These are phyloP conservation scores for Bombardia bombarda DNA, from an alignment of 495 filamentous ascomycete genomes.

Conservation along the genomic window DNA sequence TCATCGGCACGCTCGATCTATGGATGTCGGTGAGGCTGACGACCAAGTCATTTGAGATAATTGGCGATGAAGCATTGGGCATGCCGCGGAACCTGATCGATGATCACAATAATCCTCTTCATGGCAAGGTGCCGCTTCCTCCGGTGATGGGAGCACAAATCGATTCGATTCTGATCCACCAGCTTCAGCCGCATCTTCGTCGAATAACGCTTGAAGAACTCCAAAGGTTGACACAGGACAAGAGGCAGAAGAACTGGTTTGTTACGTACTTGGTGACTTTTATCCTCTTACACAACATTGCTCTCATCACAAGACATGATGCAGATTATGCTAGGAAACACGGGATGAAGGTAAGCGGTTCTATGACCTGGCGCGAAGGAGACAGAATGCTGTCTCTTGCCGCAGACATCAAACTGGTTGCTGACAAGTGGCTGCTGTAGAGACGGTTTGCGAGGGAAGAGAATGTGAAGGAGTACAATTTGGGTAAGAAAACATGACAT, in stretches of 20 bases:
- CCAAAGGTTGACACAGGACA: conserved; percentile 48
- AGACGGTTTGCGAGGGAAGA: conserved; percentile 41
- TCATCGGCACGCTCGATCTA: conserved; percentile 42
- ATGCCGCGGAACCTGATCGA: conserved; percentile 39
- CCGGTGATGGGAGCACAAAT: conserved; percentile 55
- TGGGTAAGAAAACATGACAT: conserved; percentile 26
- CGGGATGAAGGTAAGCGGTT: conserved; percentile 36
- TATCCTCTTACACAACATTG: conserved; percentile 51
- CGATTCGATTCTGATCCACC: conserved; percentile 48
- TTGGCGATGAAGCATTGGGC: conserved; percentile 45
- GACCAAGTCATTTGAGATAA: conserved; percentile 47
- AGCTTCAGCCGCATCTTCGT: conserved; percentile 46
- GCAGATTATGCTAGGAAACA: conserved; percentile 46
- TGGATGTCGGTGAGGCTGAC: conserved; percentile 53
- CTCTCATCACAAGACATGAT: conserved; percentile 49
- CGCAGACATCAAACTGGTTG: neutral
- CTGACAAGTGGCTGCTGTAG: conserved; percentile 17
- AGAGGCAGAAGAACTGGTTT: conserved; percentile 48
- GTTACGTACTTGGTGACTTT: conserved; percentile 51
- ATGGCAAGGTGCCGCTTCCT: conserved; percentile 46
- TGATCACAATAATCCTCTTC: conserved; percentile 40
- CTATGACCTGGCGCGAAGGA: too few relatives aligned
- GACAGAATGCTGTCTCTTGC: neutral
- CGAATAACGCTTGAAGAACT: conserved; percentile 47
- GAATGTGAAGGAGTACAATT: conserved; percentile 43